Evolutionary conservation across 2,329 filamentous ascomycete genomes (phyloP), one percentile per base, ranked within the genome.

Genomic region (Lasiodiplodia hormozganensis): DNA sequence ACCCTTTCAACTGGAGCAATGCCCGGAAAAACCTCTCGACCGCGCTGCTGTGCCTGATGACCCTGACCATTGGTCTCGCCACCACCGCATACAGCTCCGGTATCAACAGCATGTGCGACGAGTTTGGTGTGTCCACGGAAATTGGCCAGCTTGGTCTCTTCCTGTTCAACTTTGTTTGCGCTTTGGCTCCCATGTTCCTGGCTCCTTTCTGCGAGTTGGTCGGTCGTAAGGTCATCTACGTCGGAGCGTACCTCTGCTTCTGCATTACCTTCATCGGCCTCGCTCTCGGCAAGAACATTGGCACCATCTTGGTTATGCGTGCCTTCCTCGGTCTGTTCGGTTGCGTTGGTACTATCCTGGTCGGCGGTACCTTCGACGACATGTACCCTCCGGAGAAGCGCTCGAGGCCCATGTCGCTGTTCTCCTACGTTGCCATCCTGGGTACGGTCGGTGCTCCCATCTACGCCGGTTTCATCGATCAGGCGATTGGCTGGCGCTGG

Each of bases 391-490:
- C 82, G 0, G 78, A 82, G 52, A 76, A 83, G 68, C 81, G 82
- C 56, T 81, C 82, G 52, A 77, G 79, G 31, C 82, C 83, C 38
- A 84, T 85, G 82, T 82, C 83, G 12, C 78, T 80, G 66, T 85
- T 85, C 77, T 79, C 81, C 16, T 85, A 80, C 75, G 78, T 85
- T 52, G 83, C 83, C 70, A 85, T 85, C 67, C 79, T 85, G 68
- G 85, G 85, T 54, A 86, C 85, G 11, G 84, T 86, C 31, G 82
- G 79, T 5, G 85, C 85, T 3, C 85, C 85, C 49, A 85, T 86
- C 72, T 85, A 86, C 73, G 83, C 84, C 57, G 83, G 84, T 53
- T 86, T 85, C 77, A 85, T 86, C 73, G 83, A 86, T 73, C 78
- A 85, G 72, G 76, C 82, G 51, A 77, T 86, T 25, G 84, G 84